Evolutionary conservation across 2,329 filamentous ascomycete species (phyloP).

Genomic region (Arthrobotrys iridis): DNA sequence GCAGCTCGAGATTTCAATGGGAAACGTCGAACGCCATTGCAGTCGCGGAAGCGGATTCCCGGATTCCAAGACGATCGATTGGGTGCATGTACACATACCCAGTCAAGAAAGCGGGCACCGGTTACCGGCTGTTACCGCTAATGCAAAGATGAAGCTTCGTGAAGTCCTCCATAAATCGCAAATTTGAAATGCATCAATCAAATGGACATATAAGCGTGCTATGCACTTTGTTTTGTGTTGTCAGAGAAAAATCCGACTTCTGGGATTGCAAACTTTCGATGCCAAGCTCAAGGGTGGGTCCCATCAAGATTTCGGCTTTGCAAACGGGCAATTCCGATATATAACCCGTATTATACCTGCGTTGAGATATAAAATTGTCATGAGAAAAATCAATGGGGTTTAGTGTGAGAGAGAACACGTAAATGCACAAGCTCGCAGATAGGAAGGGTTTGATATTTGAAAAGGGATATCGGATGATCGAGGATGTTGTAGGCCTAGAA

Average conservation of each 20-base stretch:
- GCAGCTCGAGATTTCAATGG: not conserved
- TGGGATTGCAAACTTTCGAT: constrained; percentile 1
- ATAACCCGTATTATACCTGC: constrained; percentile 15
- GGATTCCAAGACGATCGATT: not conserved
- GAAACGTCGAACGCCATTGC: no score
- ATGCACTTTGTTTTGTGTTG: not conserved
- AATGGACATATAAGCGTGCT: not conserved
- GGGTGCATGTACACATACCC: no score
- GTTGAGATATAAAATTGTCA: constrained; percentile 3
- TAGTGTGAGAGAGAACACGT: not conserved
- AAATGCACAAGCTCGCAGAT: not conserved
- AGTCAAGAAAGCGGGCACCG: not conserved
- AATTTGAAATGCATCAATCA: not conserved
- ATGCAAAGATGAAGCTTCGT: not conserved
- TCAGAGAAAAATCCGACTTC: not conserved
- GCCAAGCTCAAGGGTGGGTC: constrained; percentile 13
- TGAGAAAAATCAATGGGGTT: not conserved
- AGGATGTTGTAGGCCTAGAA: not conserved
- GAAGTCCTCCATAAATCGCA: not conserved
- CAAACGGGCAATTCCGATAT: not conserved
- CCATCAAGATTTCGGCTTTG: constrained; percentile 4
- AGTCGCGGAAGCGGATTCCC: not conserved
- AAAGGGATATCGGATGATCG: constrained; percentile 2
- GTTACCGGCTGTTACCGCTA: not conserved
- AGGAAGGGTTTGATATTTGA: not conserved